Percentiles rank a stretch among this genome's conserved stretches.
These are phyloP conservation scores for Calendula officinalis DNA, from an alignment of 129 eudicot genomes.

Conservation along the genomic window DNA sequence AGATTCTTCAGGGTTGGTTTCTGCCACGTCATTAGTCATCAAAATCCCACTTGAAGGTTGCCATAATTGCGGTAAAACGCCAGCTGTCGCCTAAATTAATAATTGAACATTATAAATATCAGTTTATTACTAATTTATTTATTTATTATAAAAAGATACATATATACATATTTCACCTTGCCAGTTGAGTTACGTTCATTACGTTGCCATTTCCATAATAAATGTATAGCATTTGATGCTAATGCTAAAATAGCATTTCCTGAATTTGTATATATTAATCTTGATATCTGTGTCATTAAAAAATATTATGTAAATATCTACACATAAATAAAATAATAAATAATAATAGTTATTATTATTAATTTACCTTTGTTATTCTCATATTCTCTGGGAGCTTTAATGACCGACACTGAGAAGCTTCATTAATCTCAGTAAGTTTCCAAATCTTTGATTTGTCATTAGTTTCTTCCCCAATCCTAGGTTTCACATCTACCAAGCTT, in stretches of 20 bases:
- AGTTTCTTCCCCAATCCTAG: slow-evolving; percentile 68
- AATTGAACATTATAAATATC: slow-evolving; percentile 12
- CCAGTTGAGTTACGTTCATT: slow-evolving; percentile 69
- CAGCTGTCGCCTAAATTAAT: slow-evolving; percentile 62
- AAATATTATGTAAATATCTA: slow-evolving; percentile 6
- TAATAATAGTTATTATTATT: not conserved
- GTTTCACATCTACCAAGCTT: slow-evolving; percentile 69
- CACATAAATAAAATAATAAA: too few species aligned
- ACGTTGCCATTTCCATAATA: slow-evolving; percentile 92
- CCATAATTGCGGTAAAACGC: slow-evolving; percentile 78
- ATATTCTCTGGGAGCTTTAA: slow-evolving; percentile 74
- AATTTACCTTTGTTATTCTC: slow-evolving; percentile 76
- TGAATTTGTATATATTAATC: slow-evolving; percentile 83
- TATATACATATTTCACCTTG: too few species aligned
- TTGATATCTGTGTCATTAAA: slow-evolving; percentile 55
- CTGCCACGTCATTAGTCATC: slow-evolving; percentile 73
- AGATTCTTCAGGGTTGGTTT: slow-evolving; percentile 71
- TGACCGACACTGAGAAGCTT: slow-evolving; percentile 81
- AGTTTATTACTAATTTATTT: too few species aligned
- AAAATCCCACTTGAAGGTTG: slow-evolving; percentile 88
- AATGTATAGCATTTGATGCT: slow-evolving; percentile 79
- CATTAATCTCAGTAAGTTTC: slow-evolving; percentile 71
- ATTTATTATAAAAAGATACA: too few species aligned
- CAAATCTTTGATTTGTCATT: slow-evolving; percentile 85
- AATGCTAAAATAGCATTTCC: slow-evolving; percentile 78